Evolutionary conservation across 345 rosid species (phyloP), one percentile per base, ranked within the genome.

Genomic region (Salix suchowensis): DNA sequence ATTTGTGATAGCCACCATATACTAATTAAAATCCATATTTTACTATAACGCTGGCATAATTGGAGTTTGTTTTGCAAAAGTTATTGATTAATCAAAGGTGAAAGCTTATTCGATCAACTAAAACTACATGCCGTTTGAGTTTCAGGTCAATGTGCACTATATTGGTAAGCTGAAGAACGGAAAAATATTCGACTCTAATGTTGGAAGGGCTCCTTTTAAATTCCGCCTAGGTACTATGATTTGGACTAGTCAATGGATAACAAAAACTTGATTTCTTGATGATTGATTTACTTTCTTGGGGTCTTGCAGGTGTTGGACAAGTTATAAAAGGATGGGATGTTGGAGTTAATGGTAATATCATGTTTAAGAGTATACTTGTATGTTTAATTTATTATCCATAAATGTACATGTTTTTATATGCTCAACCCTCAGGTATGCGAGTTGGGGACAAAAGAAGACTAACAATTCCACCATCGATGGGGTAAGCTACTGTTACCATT

Each of bases 321-420:
- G 99, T 96, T 75, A 96, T 96, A 67, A 91, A 91, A 84, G 99
- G 98, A 77, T 96, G 98, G 99, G 99, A 96, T 85, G 94, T 94
- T 71, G 99, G 98, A 24, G 94, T 96, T 65, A 84, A 83, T 30
- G 98, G 99, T 96, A 85, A 84, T 36, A 69, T n/a, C 52, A 70
- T 44, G 34, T 5, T 58, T 34, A 32, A 37, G 46, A 65, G 24
- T 79, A 14, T 8, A 50, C 28, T 44, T 78, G 32, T 24, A 11
- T 28, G 13, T 48, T 34, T 18, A 32, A 32, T 28, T 32, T 15
- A 8, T 55, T 15, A 24, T 12, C 18, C 24, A 7, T 5, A 50
- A 13, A 70, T 34, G 64, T 62, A 74, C 54, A 12, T 36, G 30
- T 48, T 55, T 44, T 44, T 30, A 19, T 46, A 4, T 32, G 26